Evolutionary conservation across 108 stramenopile species (phyloP), one percentile per base, ranked within the genome.

Genomic region (Chaetoceros muelleri): DNA sequence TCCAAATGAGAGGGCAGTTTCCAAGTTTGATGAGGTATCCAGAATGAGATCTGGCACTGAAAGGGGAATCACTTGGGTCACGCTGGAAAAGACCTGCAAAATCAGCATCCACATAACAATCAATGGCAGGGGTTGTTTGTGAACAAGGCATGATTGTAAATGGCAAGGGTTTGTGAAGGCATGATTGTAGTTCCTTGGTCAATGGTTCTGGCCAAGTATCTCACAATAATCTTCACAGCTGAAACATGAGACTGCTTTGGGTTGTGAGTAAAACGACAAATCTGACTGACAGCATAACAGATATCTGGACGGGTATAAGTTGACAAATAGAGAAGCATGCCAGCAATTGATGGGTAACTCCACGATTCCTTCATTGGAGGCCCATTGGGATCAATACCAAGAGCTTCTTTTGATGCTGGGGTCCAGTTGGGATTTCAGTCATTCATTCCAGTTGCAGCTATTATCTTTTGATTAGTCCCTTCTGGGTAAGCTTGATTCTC

Each of bases 271-370:
- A n/a, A n/a, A n/a, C n/a, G n/a, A n/a, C n/a, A n/a, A n/a, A 28
- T n/a, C n/a, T n/a, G n/a, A n/a, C n/a, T n/a, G n/a, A n/a, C n/a
- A n/a, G n/a, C n/a, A n/a, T n/a, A n/a, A n/a, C n/a, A n/a, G n/a
- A n/a, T n/a, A n/a, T n/a, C n/a, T n/a, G n/a, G n/a, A n/a, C n/a
- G n/a, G n/a, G 71, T 59, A 28, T 77, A 60, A 0, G 50, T 60
- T 21, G 64, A 19, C 24, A 79, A 52, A 46, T 79, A 79, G 40
- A 73, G 31, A 31, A 79, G 31, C 70, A 71, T 67, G 44, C 77
- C 77, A 40, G 74, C 59, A 40, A 73, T 47, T 16, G 69, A 69
- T 1, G 50, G 27, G 45, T 74, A 69, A 29, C 20, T 55, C 64
- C 65, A 74, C 17, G 3, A 2, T 46, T 59, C 71, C 28, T 55